These are phyloP conservation scores for Suillus sp. DNA, from an alignment of 768 basidiomycete species.

Conservation along the genomic window DNA sequence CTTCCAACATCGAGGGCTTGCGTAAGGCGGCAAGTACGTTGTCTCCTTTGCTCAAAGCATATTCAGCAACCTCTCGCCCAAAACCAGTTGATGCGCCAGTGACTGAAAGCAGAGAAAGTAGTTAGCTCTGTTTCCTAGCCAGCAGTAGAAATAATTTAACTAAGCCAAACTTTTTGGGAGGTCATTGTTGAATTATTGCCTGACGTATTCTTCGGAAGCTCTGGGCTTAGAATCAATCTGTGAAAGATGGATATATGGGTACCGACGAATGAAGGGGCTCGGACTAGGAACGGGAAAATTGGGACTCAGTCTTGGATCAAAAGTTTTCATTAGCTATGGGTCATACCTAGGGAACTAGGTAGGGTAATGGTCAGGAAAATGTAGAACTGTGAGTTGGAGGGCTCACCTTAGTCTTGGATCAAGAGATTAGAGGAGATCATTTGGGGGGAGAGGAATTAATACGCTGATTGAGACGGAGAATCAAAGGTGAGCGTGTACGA, in stretches of 20 bases:
- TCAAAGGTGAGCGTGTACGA: no score
- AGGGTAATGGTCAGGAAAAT: no score
- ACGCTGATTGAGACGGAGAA: no score
- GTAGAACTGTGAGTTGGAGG: no score
- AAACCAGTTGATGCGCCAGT: constrained; percentile 46
- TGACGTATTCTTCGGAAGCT: constrained; percentile 11
- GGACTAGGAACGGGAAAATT: no score
- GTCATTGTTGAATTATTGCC: constrained; percentile 4
- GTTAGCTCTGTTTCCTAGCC: background rate
- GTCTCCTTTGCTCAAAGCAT: constrained; percentile 41
- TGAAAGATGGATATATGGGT: background rate
- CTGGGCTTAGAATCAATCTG: background rate
- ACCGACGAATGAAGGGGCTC: no score
- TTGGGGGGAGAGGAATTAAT: no score
- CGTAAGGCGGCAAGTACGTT: constrained; percentile 47
- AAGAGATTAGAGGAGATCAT: no score
- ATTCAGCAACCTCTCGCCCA: constrained; percentile 38
- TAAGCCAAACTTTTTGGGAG: constrained; percentile 26
- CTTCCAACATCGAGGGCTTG: constrained; percentile 37
- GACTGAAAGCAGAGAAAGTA: constrained; percentile 28
- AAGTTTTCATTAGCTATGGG: no score
- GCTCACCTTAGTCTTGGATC: no score
- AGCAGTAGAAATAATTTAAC: constrained; percentile 12
- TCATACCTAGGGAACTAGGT: no score
- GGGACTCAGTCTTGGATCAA: no score